A percentile compares a stretch with the other conserved stretches of the same genome.
These are phyloP conservation scores for Phytophthora foliorum DNA, from an alignment of 352 stramenopile genomes.

Conservation along the genomic window DNA sequence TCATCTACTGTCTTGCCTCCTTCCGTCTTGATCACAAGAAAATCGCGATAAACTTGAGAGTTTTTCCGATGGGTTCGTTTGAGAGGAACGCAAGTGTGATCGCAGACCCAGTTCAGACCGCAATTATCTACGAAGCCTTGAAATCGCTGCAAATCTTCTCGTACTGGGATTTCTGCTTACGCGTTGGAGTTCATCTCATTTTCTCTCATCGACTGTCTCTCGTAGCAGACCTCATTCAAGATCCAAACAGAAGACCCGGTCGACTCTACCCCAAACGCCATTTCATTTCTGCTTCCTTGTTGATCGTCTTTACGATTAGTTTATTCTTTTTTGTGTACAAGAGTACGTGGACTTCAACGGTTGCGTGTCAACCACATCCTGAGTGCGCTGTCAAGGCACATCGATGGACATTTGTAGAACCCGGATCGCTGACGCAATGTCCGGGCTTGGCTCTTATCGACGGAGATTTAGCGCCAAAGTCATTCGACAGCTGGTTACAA, in stretches of 20 bases:
- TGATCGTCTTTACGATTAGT: conserved; percentile 4
- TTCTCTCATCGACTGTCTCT: conserved; percentile 10
- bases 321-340: conserved; percentile 21
- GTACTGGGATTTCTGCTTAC: conserved; percentile 23
- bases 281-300: background rate
- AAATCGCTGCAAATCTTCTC: conserved; percentile 43
- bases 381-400: conserved; percentile 23
- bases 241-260: background rate
- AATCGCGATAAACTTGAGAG: conserved; percentile 38
- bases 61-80: conserved; percentile 41
- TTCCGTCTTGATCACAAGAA: conserved; percentile 37
- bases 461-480: conserved; percentile 17
- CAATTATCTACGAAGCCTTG: conserved; percentile 30
- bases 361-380: conserved; percentile 11
- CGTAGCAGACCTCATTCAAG: conserved; percentile 4
- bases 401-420: conserved; percentile 19
- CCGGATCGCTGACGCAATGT: conserved; percentile 14
- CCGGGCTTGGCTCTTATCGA: conserved; percentile 25
- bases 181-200: conserved; percentile 16
- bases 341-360: conserved; percentile 15
- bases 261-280: conserved; percentile 23
- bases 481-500: conserved; percentile 7
- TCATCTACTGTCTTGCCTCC: conserved; percentile 34
- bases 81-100: conserved; percentile 39
- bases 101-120: conserved; percentile 29